A percentile compares a stretch with the other conserved stretches of the same genome.
Conservation (phyloP, 2,329 filamentous ascomycete genomes). For the Fusarium xylarioides region DNA sequence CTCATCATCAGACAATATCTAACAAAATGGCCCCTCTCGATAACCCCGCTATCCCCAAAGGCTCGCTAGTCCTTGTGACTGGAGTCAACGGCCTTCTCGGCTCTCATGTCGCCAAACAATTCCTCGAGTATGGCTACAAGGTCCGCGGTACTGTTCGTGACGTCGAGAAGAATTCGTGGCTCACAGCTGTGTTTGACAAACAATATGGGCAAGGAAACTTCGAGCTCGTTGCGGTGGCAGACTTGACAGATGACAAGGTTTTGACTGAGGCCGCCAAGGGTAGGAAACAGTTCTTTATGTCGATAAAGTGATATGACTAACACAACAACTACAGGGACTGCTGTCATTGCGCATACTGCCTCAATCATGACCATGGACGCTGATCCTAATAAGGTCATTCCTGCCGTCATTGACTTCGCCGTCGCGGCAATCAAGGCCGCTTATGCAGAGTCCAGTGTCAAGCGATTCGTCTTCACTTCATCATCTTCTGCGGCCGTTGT, state of each 20-base stretch:
- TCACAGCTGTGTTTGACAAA: conserved; percentile 43
- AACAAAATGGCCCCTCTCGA: conserved; percentile 21
- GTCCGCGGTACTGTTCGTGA: conserved; percentile 57
- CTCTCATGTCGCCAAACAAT: conserved; percentile 51
- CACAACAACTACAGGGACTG: conserved; percentile 5
- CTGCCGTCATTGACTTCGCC: conserved; percentile 43
- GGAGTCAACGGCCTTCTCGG: conserved; percentile 54
- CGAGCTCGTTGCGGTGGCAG: conserved; percentile 46
- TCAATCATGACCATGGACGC: conserved; percentile 46
- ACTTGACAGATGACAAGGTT: conserved; percentile 44
- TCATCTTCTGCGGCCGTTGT: conserved; percentile 14
- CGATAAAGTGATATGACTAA: neutral
- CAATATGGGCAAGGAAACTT: conserved; percentile 48
- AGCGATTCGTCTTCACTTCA: conserved; percentile 48
- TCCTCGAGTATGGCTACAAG: conserved; percentile 51
- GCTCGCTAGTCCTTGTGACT: conserved; percentile 52
- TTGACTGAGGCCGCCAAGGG: conserved; percentile 44
- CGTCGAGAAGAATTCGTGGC: conserved; percentile 45
- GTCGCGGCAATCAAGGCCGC: conserved; percentile 48
- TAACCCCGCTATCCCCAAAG: conserved; percentile 34
- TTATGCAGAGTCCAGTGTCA: conserved; percentile 46
- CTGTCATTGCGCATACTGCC: conserved; percentile 52
- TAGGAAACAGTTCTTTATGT: accelerated
- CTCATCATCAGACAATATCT: neutral
- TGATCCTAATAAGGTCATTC: conserved; percentile 53